phyloP scores from a whole-genome alignment of 257 asterid species.

The Nemophila menziesii region DNA sequence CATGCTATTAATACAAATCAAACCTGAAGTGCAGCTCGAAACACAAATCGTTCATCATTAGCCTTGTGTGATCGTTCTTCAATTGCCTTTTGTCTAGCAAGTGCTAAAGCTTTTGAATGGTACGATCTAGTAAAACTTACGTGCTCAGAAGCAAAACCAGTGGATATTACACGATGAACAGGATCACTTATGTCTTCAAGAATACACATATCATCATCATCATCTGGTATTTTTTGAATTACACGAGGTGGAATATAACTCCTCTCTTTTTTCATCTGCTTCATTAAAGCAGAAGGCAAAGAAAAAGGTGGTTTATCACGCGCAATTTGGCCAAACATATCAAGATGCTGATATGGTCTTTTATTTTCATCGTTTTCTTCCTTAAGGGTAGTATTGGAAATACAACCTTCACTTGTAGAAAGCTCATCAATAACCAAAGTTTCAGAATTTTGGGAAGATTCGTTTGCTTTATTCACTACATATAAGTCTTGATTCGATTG shows the following conservation, averaged over 20 bases:
- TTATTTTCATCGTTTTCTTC: conserved; percentile 26
- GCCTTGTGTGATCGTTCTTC: conserved; percentile 49
- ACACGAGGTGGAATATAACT: conserved; percentile 23
- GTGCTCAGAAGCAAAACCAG: conserved; percentile 19
- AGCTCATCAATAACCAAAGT: conserved; percentile 17
- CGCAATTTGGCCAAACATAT: conserved; percentile 20
- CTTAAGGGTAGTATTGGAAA: conserved; percentile 20
- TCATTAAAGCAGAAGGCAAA: conserved; percentile 17
- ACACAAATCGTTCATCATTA: conserved; percentile 54
- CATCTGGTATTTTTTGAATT: conserved; percentile 27
- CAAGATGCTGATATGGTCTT: conserved; percentile 17
- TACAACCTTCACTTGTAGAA: conserved; percentile 15
- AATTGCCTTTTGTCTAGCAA: conserved; percentile 40
- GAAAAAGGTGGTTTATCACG: conserved; percentile 19
- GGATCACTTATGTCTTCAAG: conserved; percentile 71
- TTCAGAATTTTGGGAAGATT: conserved; percentile 18
- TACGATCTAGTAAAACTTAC: conserved; percentile 27
- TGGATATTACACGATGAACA: conserved; percentile 21
- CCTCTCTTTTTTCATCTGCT: conserved; percentile 21
- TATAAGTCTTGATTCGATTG: conserved; percentile 11
- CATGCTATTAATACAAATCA: not conserved
- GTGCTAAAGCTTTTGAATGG: conserved; percentile 23
- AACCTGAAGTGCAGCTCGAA: conserved; percentile 74
- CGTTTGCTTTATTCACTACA: conserved; percentile 13
- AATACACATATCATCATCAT: conserved; percentile 58